A percentile compares a stretch with the other conserved stretches of the same genome.
phyloP scores from a whole-genome alignment of 2,329 filamentous ascomycete genomes.

The Hymenoscyphus scutula region DNA sequence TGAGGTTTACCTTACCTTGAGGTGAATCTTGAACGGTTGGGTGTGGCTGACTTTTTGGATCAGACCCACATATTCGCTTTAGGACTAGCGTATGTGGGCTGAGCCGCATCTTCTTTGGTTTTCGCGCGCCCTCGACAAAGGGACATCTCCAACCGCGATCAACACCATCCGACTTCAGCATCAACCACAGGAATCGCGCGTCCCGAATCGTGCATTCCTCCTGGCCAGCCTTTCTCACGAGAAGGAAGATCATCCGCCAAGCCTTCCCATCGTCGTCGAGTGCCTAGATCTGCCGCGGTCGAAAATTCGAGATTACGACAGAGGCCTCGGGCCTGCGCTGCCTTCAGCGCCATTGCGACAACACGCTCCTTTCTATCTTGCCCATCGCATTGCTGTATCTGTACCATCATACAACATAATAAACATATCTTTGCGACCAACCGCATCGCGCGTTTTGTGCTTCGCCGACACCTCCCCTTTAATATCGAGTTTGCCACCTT shows the following conservation, averaged over 20 bases:
- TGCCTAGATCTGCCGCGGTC: slow-evolving; percentile 28
- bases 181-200: slow-evolving; percentile 35
- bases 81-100: neutral
- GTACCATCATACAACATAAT: slow-evolving; percentile 18
- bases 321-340: slow-evolving; percentile 35
- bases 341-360: slow-evolving; percentile 34
- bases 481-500: slow-evolving; percentile 18
- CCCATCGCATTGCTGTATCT: slow-evolving; percentile 25
- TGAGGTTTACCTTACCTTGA: too few species aligned
- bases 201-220: slow-evolving; percentile 36
- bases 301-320: slow-evolving; percentile 25
- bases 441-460: slow-evolving; percentile 29
- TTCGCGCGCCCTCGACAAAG: slow-evolving; percentile 11
- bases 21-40: too few species aligned
- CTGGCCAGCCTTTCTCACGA: slow-evolving; percentile 32
- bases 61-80: neutral
- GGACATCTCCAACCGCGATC: slow-evolving; percentile 10
- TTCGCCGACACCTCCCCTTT: slow-evolving; percentile 21
- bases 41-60: too few species aligned
- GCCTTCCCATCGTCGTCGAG: slow-evolving; percentile 25
- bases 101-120: slow-evolving; percentile 12
- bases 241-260: slow-evolving; percentile 33
- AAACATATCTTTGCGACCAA: slow-evolving; percentile 15
- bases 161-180: slow-evolving; percentile 20
- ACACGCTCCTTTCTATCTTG: slow-evolving; percentile 26